Base-by-base conservation (phyloP, 768 basidiomycete species). In the Leccinum imitatum region DNA sequence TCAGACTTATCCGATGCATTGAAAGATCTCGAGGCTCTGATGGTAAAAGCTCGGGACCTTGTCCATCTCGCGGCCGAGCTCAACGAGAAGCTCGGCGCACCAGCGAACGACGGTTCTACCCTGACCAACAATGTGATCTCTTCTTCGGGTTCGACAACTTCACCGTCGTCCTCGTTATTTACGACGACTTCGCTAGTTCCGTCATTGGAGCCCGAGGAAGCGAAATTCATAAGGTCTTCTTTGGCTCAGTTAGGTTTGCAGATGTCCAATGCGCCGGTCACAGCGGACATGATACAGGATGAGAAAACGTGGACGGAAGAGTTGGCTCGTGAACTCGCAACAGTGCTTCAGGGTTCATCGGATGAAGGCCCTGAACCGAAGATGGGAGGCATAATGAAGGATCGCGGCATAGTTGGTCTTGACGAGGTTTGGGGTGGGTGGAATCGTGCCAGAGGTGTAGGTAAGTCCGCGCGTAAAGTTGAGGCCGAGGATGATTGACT, bases 341-440 rank as follows among this genome's bases (percentile, higher is more conserved):
- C 79, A 5, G 79, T 98, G 4, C 78, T 99, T 6, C 86, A 83
- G 59, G 83, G 84, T 3, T 66, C 69, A 4, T 31, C 51, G 27
- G 59, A 72, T 8, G 72, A 64, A 48, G 46, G 47, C 1, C 31
- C 57, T 0, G 64, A 60, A 11, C 63, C 53, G 50, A 64, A 54
- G 55, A 59, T 53, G 57, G 76, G 75, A 1, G 89, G 91, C 1
- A 80, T 95, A 67, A 92, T 95, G 91, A 80, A 81, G 58, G 79
- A 82, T 3, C 83, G 92, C 30, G 93, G 92, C 1, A 83, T 96
- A 35, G 82, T 97, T 41, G 91, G 89, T 0, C 75, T 97, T 27
- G 95, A 98, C 69, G 95, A 96, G 74, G 90, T 90, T 0, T 98
- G 95, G 95, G 92, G 92, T 27, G 86, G 90, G 2, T 97, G 95